phyloP scores from a whole-genome alignment of 2,329 filamentous ascomycete genomes.

The Paraphaeosphaeria minitans region DNA sequence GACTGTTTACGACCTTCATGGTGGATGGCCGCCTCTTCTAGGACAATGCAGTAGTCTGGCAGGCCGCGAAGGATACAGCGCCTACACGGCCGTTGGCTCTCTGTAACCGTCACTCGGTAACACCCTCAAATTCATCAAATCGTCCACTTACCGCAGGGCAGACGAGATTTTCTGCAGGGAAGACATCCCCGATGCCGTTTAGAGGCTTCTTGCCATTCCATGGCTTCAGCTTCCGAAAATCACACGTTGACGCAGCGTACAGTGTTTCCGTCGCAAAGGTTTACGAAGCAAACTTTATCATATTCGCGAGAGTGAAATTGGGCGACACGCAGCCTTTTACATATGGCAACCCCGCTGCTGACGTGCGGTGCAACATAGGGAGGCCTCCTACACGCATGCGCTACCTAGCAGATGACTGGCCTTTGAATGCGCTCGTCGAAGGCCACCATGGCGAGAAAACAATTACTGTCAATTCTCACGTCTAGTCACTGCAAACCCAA shows the following conservation, averaged over 20 bases:
- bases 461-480: neutral
- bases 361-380: neutral
- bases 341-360: neutral
- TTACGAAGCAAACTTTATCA: neutral
- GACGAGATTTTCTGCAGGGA: neutral
- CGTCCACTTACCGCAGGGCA: neutral
- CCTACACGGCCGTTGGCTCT: neutral
- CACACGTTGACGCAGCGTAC: neutral
- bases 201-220: neutral
- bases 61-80: neutral
- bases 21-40: neutral
- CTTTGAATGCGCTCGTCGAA: too few relatives aligned
- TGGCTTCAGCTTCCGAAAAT: neutral
- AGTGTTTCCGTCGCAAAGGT: neutral
- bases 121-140: neutral
- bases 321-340: neutral
- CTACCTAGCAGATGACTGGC: too few relatives aligned
- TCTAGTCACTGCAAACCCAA: neutral
- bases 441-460: neutral
- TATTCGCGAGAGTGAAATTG: neutral
- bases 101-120: neutral
- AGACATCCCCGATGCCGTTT: neutral
- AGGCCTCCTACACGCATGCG: neutral
- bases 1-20: neutral
- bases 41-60: neutral